Evolutionary conservation across 169 alveolate species (phyloP), one percentile per base, ranked within the genome.

Genomic region (Plasmodium reichenowi): DNA sequence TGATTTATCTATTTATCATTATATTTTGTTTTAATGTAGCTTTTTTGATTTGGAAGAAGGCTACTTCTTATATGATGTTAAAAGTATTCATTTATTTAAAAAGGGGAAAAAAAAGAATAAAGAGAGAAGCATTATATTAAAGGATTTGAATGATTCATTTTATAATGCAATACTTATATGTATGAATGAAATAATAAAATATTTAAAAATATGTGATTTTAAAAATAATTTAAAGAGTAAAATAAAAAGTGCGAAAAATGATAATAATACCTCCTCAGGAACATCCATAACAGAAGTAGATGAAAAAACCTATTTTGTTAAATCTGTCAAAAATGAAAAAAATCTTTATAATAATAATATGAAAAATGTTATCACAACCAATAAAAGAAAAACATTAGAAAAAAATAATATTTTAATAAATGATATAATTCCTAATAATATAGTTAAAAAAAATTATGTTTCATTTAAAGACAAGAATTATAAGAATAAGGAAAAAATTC

Each of bases 121-220:
- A 58, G 63, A 60, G 17, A 80, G 59, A 66, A 52, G 47, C 1
- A 52, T 68, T 12, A 68, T 80, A 47, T 20, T 80, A 67, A 80
- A 50, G 59, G 90, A 75, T 32, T 60, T 80, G 20, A 80, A 68
- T 29, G 90, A 68, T 56, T 68, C 56, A 60, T 80, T 80, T 72
- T 80, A 54, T 67, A 80, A 80, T 29, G 80, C 90, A 32, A 80
- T 80, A 68, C 59, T 80, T 48, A 62, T 80, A 10, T 80, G 90
- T 80, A 68, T 80, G 90, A 56, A 80, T 48, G 90, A 80, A 67
- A 80, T 70, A 58, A 72, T 63, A 52, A 29, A 22, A 20, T 80
- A 80, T 45, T 68, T 80, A 38, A 80, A 68, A 54, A 47, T 68
- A 54, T 20, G 13, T 62, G 70, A 80, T 32, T 68, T 26, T 10